These are phyloP conservation scores for Craspedostauros australis DNA, from an alignment of 108 stramenopile genomes.

Conservation along the genomic window DNA sequence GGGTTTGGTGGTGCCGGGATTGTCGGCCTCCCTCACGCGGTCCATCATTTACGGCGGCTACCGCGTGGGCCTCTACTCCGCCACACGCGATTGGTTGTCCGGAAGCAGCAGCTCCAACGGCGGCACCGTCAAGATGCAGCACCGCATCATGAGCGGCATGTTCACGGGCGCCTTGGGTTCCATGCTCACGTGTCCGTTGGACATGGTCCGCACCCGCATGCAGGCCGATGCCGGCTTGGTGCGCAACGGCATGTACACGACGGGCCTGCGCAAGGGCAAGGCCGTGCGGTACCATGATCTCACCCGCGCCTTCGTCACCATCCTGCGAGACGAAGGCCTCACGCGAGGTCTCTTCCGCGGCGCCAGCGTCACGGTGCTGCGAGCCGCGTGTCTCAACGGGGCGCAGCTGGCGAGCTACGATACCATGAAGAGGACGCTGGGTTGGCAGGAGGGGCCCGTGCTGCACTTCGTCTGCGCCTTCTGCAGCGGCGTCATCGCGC, in stretches of 20 bases:
- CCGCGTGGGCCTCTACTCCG: slow-evolving; percentile 39
- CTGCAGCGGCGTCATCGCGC: slow-evolving; percentile 29
- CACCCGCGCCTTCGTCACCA: slow-evolving; percentile 17
- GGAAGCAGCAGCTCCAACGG: not conserved
- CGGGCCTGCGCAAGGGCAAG: slow-evolving; percentile 26
- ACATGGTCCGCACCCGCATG: slow-evolving; percentile 42
- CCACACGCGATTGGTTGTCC: slow-evolving; percentile 13
- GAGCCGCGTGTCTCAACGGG: slow-evolving; percentile 34
- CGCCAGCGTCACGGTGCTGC: slow-evolving; percentile 30
- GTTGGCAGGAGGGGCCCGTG: slow-evolving; percentile 27
- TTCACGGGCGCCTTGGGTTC: slow-evolving; percentile 32
- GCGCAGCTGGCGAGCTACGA: slow-evolving; percentile 43
- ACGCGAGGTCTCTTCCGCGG: slow-evolving; percentile 28
- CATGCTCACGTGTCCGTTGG: slow-evolving; percentile 35
- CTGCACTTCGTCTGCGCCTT: slow-evolving; percentile 32
- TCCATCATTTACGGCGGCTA: slow-evolving; percentile 34
- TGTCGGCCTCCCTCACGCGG: slow-evolving; percentile 32
- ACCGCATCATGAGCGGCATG: slow-evolving; percentile 35
- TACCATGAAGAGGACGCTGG: slow-evolving; percentile 15
- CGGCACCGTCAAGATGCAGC: not conserved
- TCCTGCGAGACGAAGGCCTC: slow-evolving; percentile 25
- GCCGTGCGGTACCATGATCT: slow-evolving; percentile 23
- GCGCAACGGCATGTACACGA: slow-evolving; percentile 16
- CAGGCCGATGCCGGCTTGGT: slow-evolving; percentile 35
- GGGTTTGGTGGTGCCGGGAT: slow-evolving; percentile 32